These are phyloP conservation scores for Saussurea involucrata DNA, from an alignment of 129 eudicot genomes.

Conservation along the genomic window DNA sequence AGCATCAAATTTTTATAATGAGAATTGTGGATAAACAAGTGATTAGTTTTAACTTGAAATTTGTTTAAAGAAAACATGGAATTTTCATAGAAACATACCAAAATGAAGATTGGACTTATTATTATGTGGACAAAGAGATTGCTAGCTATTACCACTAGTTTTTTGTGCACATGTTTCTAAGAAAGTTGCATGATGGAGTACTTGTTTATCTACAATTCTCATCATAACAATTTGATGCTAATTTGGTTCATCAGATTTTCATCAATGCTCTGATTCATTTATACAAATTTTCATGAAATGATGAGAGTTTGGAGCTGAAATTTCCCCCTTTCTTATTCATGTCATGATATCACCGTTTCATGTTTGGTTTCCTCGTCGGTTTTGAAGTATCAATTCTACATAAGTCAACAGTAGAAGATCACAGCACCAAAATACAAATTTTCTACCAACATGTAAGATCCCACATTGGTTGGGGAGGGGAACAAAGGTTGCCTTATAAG, in stretches of 20 bases:
- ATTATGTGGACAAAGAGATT: neutral
- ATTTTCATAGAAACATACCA: neutral
- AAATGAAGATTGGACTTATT: neutral
- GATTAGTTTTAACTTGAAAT: neutral
- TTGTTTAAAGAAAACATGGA: neutral
- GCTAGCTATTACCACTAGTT: neutral
- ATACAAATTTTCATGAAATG: neutral
- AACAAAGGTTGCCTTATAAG: too few relatives aligned
- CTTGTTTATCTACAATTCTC: neutral
- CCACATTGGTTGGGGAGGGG: too few relatives aligned
- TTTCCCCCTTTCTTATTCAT: neutral
- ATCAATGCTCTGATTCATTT: neutral
- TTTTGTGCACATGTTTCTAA: too few relatives aligned
- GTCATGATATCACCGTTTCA: too few relatives aligned
- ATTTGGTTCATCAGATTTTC: neutral
- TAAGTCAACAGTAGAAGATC: neutral
- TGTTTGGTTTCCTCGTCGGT: neutral
- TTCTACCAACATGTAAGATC: neutral
- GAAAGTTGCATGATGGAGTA: neutral
- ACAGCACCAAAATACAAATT: neutral
- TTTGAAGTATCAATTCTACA: neutral
- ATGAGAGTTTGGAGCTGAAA: neutral
- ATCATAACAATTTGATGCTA: neutral
- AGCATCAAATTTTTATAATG: neutral
- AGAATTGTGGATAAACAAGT: neutral